These are phyloP conservation scores for Epichloe elymi DNA, from an alignment of 2,329 filamentous ascomycete genomes.

Conservation along the genomic window DNA sequence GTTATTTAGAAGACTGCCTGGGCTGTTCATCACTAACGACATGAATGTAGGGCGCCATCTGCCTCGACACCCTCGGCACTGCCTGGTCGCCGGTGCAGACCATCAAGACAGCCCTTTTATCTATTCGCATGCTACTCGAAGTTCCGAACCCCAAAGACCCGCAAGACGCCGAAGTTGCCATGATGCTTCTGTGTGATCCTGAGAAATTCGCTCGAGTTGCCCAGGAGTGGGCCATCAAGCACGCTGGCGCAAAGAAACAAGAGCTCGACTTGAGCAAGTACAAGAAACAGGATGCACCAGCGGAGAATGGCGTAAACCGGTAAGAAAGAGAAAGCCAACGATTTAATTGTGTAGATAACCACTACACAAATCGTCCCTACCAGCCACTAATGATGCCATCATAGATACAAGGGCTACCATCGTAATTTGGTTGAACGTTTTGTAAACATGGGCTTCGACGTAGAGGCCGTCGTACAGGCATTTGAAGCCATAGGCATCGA, in stretches of 20 bases:
- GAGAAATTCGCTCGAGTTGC: slow-evolving; percentile 70
- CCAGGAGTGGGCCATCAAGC: slow-evolving; percentile 76
- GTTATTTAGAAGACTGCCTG: background rate
- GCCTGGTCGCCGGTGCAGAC: slow-evolving; percentile 95
- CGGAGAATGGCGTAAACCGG: slow-evolving; percentile 15
- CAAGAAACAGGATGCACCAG: slow-evolving; percentile 18
- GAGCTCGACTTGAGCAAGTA: slow-evolving; percentile 25
- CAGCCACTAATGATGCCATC: background rate
- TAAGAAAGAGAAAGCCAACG: slow-evolving; percentile 8
- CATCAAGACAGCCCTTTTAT: slow-evolving; percentile 89
- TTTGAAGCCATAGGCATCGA: slow-evolving; percentile 76
- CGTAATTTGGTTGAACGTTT: slow-evolving; percentile 73
- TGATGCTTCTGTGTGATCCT: slow-evolving; percentile 71
- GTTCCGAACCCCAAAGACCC: slow-evolving; percentile 92
- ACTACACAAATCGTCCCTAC: background rate
- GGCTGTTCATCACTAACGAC: background rate
- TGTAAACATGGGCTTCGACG: slow-evolving; percentile 79
- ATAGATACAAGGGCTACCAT: slow-evolving; percentile 78
- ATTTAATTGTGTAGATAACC: background rate
- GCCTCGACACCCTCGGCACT: slow-evolving; percentile 76
- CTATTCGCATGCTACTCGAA: slow-evolving; percentile 82
- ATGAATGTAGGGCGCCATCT: slow-evolving; percentile 72
- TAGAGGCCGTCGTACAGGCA: slow-evolving; percentile 73
- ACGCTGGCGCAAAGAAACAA: slow-evolving; percentile 58
- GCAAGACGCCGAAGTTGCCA: slow-evolving; percentile 89